Evolutionary conservation across 129 eudicot species (phyloP), one percentile per base, ranked within the genome.

Genomic region (Flaveria brownii): DNA sequence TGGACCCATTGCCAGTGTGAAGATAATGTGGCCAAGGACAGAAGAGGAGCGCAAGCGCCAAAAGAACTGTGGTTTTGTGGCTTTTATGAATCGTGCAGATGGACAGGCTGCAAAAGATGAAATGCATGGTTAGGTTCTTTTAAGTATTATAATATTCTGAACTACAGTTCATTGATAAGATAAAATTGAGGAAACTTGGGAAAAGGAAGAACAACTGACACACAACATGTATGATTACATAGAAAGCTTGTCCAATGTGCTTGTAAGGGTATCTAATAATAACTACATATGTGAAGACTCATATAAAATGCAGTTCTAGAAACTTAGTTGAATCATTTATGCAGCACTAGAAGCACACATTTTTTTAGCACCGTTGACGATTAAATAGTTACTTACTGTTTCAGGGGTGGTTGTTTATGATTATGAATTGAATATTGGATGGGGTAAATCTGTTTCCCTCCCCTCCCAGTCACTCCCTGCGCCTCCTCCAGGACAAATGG

Each of bases 1-100:
- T 82, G 98, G 98, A 56, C 98, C 98, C 15, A 91, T 94, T 89
- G 98, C 98, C 60, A 94, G 97, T 83, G 98, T 94, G 57, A 94
- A 94, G 82, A 94, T 94, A 51, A 94, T 94, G 98, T 94, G 98
- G 98, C 98, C 98, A 66, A 91, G 97, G 84, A 94, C 98, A 55
- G 98, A 94, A 86, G 98, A 94, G 82, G 98, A 91, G 76, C 72
- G 83, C 26, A 87, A 90, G 70, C 85, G 98, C 52, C 92, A 94
- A 85, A 91, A 96, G 63, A 94, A 91, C 78, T 94, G 97, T 82
- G 98, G 98, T 36, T 94, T 91, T 82, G 98, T 94, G 63, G 96
- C 98, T 81, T 94, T 94, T 78, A 94, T 94, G 98, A 94, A 94
- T 64, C 87, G 98, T 75, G 87, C 89, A 50, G 96, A 94, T 85